A percentile compares a stretch with the other conserved stretches of the same genome.
Evolutionary conservation across 768 basidiomycete species (phyloP).

Genomic region (Sporobolomyces roseus): DNA sequence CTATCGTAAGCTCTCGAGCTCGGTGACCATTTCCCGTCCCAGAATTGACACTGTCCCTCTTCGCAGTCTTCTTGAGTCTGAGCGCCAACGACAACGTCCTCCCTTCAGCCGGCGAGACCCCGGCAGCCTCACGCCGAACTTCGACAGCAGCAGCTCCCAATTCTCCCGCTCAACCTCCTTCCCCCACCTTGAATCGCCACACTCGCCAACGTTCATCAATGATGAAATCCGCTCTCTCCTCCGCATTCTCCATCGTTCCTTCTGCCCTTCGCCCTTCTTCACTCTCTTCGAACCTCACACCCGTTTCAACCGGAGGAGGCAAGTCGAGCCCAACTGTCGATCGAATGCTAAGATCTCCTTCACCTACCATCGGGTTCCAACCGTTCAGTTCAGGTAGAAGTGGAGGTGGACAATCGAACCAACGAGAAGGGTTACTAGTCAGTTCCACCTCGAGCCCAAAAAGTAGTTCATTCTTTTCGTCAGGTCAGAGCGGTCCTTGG

Average conservation of each 20-base stretch:
- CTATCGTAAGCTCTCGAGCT: slow-evolving; percentile 52
- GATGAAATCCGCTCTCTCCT: slow-evolving; percentile 36
- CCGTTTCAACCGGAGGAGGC: background rate
- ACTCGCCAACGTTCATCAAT: slow-evolving; percentile 27
- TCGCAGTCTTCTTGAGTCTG: slow-evolving; percentile 74
- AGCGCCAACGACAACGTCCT: slow-evolving; percentile 96
- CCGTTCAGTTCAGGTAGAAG: background rate
- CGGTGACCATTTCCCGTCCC: background rate
- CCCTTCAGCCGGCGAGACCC: slow-evolving; percentile 52
- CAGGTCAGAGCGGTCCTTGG: background rate
- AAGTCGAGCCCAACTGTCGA: background rate
- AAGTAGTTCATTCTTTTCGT: background rate
- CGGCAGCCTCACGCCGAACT: background rate
- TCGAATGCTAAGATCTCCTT: slow-evolving; percentile 5
- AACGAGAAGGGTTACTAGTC: background rate
- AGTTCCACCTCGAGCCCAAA: slow-evolving; percentile 15
- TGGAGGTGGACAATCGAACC: background rate
- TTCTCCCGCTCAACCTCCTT: background rate
- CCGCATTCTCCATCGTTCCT: slow-evolving; percentile 31
- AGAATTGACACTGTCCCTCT: background rate
- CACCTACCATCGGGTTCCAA: slow-evolving; percentile 16
- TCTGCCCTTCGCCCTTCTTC: slow-evolving; percentile 14
- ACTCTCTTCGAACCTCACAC: slow-evolving; percentile 6
- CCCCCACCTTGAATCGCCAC: slow-evolving; percentile 20
- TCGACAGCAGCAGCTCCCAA: slow-evolving; percentile 7